Conservation (phyloP, 208 protist species). For the Wallacemonas sp. region DNA sequence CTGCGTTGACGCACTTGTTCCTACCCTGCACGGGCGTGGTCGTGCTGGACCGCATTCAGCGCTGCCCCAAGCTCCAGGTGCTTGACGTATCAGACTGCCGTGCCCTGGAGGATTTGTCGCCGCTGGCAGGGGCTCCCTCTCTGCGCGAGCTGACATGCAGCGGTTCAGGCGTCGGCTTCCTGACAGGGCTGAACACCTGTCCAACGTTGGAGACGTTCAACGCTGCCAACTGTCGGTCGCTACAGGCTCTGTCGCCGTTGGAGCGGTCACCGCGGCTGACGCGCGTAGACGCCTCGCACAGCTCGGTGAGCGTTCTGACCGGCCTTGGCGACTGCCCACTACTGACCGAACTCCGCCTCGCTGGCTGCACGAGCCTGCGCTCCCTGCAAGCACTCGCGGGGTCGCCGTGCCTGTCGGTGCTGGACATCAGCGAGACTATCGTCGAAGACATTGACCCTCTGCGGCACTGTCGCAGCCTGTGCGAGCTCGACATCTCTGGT, state of each 20-base stretch:
- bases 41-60: neutral
- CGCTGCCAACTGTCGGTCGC: neutral
- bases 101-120: neutral
- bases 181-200: neutral
- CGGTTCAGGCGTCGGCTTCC: neutral
- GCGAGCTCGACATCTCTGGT: neutral
- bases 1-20: conserved; percentile 2
- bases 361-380: neutral
- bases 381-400: neutral
- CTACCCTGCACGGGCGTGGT: neutral
- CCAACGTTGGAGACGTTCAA: neutral
- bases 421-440: conserved; percentile 3
- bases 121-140: neutral
- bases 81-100: neutral
- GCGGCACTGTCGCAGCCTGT: neutral
- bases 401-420: neutral
- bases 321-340: neutral
- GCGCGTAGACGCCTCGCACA: neutral
- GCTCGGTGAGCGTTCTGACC: neutral
- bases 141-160: neutral
- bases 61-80: neutral
- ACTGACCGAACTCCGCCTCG: neutral
- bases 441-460: neutral
- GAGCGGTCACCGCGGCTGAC: neutral
- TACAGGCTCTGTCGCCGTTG: neutral